Conservation (phyloP, 352 stramenopile species). For the Phytopythium oedochilum region DNA sequence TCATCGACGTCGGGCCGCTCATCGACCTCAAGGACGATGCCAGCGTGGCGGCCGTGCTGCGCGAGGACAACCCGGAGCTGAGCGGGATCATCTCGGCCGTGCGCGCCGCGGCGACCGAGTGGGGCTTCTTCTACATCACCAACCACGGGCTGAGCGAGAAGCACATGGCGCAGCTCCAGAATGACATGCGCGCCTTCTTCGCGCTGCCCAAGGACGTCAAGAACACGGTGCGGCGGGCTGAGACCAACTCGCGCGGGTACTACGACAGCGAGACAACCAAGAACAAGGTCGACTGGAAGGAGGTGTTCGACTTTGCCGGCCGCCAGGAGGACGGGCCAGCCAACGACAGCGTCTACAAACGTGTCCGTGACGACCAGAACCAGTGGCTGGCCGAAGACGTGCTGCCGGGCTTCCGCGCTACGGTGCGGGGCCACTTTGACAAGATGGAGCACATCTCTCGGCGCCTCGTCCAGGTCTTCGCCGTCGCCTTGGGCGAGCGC, state of each 20-base stretch:
- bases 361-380: conserved; percentile 85
- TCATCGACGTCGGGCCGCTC: conserved; percentile 45
- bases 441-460: conserved; percentile 50
- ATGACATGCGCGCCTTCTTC: conserved; percentile 83
- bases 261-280: conserved; percentile 95
- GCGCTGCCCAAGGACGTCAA: conserved; percentile 55
- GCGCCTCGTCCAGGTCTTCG: conserved; percentile 52
- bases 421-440: conserved; percentile 36
- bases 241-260: conserved; percentile 86
- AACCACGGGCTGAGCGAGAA: conserved; percentile 66
- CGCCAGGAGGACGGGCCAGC: conserved; percentile 33
- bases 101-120: conserved; percentile 60
- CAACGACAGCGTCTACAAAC: conserved; percentile 37
- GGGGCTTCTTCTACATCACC: conserved; percentile 92
- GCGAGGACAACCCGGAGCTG: conserved; percentile 5
- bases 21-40: conserved; percentile 29
- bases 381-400: conserved; percentile 51
- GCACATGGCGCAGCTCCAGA: conserved; percentile 62
- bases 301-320: conserved; percentile 72
- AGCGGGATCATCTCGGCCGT: too few relatives aligned
- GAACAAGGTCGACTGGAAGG: conserved; percentile 91
- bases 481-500: conserved; percentile 46
- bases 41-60: conserved; percentile 25
- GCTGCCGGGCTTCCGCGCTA: conserved; percentile 52
- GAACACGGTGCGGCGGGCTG: conserved; percentile 51